Evolutionary conservation across 169 alveolate genomes (phyloP).

Genomic region (Eimeria zaria): DNA sequence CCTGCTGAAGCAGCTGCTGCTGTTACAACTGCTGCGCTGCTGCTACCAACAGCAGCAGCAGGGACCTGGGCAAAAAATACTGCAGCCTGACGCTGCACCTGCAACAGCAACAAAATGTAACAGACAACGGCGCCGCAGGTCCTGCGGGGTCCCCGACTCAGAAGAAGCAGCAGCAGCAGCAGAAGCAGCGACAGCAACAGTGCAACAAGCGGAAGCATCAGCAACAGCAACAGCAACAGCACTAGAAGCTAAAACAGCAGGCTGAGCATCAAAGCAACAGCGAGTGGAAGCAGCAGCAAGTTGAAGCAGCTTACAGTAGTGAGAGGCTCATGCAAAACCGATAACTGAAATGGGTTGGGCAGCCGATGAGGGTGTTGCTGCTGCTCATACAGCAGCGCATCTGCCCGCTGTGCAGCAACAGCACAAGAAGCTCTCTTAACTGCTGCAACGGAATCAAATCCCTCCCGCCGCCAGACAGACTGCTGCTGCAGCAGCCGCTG

Average conservation of each 20-base stretch:
- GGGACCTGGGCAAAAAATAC: conserved; percentile 36
- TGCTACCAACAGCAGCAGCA: conserved; percentile 69
- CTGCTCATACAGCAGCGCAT: conserved; percentile 59
- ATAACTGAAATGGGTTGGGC: conserved; percentile 19
- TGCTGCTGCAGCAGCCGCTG: conserved; percentile 79
- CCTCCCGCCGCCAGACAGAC: conserved; percentile 77
- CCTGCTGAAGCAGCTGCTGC: conserved; percentile 79
- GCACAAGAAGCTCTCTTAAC: conserved; percentile 43
- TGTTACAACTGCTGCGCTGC: conserved; percentile 74
- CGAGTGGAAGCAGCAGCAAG: too few relatives aligned
- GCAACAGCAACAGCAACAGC: conserved; percentile 16
- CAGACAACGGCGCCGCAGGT: not conserved
- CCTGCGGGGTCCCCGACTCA: not conserved
- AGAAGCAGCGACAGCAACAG: not conserved
- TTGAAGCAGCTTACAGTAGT: conserved; percentile 11
- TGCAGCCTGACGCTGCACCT: conserved; percentile 79
- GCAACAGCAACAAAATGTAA: conserved; percentile 41
- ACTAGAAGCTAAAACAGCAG: too few relatives aligned
- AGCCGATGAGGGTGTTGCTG: conserved; percentile 60
- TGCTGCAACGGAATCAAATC: conserved; percentile 58
- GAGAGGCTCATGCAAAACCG: not conserved
- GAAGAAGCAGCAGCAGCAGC: not conserved
- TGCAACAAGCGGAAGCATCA: not conserved
- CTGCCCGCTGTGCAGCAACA: conserved; percentile 58
- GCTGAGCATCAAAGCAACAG: too few relatives aligned